Percentiles rank a stretch among this genome's conserved stretches.
These are phyloP conservation scores for Baorangia bicolor DNA, from an alignment of 768 basidiomycete genomes.

Conservation along the genomic window DNA sequence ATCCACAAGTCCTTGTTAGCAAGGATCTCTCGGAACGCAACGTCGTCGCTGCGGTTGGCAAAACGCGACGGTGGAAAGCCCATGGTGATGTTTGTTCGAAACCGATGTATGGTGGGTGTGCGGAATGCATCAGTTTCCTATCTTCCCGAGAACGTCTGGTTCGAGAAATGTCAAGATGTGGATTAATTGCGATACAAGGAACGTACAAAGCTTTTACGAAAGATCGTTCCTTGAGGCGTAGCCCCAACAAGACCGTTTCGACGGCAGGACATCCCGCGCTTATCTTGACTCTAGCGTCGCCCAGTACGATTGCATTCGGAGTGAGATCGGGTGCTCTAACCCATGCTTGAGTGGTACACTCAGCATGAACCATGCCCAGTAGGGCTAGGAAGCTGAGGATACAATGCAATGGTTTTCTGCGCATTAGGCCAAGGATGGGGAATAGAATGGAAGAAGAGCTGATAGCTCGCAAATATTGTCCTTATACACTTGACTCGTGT, in stretches of 20 bases:
- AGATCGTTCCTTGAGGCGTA: conserved; percentile 17
- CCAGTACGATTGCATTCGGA: neutral
- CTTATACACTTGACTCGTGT: neutral
- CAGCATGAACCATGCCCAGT: neutral
- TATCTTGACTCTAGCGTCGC: conserved; percentile 5
- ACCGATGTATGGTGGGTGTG: neutral
- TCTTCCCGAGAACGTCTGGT: conserved; percentile 3
- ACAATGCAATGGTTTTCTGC: neutral
- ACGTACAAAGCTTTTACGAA: conserved; percentile 3
- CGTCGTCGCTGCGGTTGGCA: neutral
- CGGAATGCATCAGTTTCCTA: accelerated
- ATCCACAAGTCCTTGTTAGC: conserved; percentile 16
- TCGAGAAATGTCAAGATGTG: neutral
- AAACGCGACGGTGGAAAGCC: neutral
- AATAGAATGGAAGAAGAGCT: neutral
- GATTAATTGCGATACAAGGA: neutral
- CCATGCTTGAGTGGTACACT: neutral
- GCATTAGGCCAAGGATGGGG: neutral
- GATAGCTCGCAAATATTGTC: neutral
- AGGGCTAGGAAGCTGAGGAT: neutral
- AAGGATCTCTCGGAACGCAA: neutral
- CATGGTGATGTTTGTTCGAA: neutral
- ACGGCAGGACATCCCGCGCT: neutral
- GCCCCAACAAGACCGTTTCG: neutral
- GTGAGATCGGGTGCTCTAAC: conserved; percentile 3